Evolutionary conservation across 192 early-diverging fungal species (phyloP).

Genomic region (Coemansia sp.): DNA sequence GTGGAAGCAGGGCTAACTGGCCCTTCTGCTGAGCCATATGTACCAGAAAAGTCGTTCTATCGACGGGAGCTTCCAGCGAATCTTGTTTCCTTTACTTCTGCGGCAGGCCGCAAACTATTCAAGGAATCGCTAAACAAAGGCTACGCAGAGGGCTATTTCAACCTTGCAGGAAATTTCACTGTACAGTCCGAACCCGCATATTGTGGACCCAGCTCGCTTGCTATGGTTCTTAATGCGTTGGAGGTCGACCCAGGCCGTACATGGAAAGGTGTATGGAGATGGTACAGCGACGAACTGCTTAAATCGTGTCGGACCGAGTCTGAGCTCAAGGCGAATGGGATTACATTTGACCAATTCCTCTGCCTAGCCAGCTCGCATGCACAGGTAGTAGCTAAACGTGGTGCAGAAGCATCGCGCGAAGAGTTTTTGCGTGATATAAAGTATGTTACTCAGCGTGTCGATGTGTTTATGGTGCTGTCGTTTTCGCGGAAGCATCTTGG

Average conservation of each 20-base stretch:
- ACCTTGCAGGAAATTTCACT: constrained; percentile 84
- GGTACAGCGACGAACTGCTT: constrained; percentile 79
- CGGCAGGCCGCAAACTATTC: constrained; percentile 75
- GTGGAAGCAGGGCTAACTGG: neutral
- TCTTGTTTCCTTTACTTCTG: constrained; percentile 77
- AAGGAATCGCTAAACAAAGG: constrained; percentile 72
- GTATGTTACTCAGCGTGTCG: constrained; percentile 63
- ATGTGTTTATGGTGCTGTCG: constrained; percentile 84
- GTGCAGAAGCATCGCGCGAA: constrained; percentile 59
- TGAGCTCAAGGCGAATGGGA: constrained; percentile 77
- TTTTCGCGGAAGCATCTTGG: constrained; percentile 73
- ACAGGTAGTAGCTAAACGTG: constrained; percentile 72
- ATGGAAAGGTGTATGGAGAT: constrained; percentile 96
- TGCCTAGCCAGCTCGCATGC: constrained; percentile 90
- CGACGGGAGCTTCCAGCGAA: constrained; percentile 63
- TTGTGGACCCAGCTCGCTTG: constrained; percentile 87
- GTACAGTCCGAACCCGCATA: constrained; percentile 88
- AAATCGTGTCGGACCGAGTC: constrained; percentile 68
- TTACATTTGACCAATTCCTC: constrained; percentile 87
- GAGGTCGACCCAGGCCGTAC: constrained; percentile 81
- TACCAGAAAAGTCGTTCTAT: constrained; percentile 58
- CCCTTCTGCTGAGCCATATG: neutral
- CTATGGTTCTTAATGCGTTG: constrained; percentile 92
- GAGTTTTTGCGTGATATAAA: constrained; percentile 81
- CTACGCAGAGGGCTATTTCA: constrained; percentile 83